Base-by-base conservation (phyloP, 139 green algal genomes). In the Chlorella sp. region DNA sequence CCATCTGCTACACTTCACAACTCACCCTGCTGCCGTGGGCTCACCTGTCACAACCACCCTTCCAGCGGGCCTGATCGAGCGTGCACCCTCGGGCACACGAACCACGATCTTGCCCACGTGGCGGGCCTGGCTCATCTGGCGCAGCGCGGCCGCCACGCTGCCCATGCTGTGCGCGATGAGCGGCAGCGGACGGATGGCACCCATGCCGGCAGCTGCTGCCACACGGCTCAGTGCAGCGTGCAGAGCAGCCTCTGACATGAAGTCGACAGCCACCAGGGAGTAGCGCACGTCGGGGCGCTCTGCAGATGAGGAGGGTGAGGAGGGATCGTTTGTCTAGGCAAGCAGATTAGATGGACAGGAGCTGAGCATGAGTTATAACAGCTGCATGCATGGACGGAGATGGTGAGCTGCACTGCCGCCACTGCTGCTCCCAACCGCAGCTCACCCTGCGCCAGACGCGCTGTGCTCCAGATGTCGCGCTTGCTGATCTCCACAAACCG, bases 401-500 rank as follows among this genome's bases (percentile, higher is more conserved):
- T 60, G 51, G 9, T 60, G 51, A 15, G 13, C 15, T n/a, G n/a
- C n/a, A n/a, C n/a, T n/a, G n/a, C n/a, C n/a, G n/a, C n/a, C n/a
- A n/a, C n/a, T n/a, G n/a, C n/a, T 16, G 6, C 44, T 9, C 9
- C 9, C 18, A 30, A 26, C 21, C 6, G 23, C 34, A 5, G 11
- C 76, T 57, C 39, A 83, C 78, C 78, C 38, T 83, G 78, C 39
- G 78, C 78, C 39, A 75, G 63, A 13, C 92, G 88, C 4, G 76
- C 83, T 1, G 87, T 62, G 47, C 85, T 92, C 94, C 94, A 98
- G 68, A 98, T 96, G 91, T 97, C 95, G 57, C 95, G 88, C 92
- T 98, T 98, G 84, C 92, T 93, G 83, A 98, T 97, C 88, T 98
- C 95, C 70, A 96, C 91, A 81, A 97, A 88, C 0, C 88, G 91